These are phyloP conservation scores for Rubus idaeus DNA, from an alignment of 306 rosid species.

Conservation along the genomic window DNA sequence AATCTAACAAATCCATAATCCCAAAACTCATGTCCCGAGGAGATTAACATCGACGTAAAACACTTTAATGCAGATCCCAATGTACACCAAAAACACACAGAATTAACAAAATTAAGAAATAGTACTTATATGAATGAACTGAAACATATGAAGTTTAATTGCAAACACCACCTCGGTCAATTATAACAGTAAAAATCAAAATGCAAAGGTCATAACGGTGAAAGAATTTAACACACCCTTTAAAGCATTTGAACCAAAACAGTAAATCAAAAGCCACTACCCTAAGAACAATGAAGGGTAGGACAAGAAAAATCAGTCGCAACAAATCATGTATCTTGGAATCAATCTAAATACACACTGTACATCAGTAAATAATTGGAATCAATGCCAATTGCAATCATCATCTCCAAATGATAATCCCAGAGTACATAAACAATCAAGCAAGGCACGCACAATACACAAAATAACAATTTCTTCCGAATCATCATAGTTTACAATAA, in stretches of 20 bases:
- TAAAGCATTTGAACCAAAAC: too few species aligned
- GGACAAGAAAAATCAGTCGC: not conserved
- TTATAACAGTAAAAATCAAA: too few species aligned
- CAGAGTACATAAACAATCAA: not conserved
- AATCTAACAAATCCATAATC: not conserved
- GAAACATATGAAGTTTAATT: too few species aligned
- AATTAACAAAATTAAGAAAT: not conserved
- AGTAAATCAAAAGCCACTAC: not conserved
- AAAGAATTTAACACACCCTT: too few species aligned
- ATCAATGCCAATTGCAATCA: not conserved
- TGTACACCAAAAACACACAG: not conserved
- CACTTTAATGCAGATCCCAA: not conserved
- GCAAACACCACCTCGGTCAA: not conserved
- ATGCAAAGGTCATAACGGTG: too few species aligned
- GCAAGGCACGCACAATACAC: not conserved
- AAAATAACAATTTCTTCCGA: not conserved
- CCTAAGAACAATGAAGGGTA: not conserved
- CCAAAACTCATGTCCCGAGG: not conserved
- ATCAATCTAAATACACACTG: too few species aligned
- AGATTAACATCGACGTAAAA: not conserved
- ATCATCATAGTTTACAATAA: not conserved
- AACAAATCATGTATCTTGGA: not conserved
- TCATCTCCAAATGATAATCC: not conserved
- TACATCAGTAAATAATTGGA: too few species aligned
- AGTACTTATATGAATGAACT: too few species aligned